A percentile compares a stretch with the other conserved stretches of the same genome.
phyloP scores from a whole-genome alignment of 2,329 filamentous ascomycete species.

The Huntiella decipiens region DNA sequence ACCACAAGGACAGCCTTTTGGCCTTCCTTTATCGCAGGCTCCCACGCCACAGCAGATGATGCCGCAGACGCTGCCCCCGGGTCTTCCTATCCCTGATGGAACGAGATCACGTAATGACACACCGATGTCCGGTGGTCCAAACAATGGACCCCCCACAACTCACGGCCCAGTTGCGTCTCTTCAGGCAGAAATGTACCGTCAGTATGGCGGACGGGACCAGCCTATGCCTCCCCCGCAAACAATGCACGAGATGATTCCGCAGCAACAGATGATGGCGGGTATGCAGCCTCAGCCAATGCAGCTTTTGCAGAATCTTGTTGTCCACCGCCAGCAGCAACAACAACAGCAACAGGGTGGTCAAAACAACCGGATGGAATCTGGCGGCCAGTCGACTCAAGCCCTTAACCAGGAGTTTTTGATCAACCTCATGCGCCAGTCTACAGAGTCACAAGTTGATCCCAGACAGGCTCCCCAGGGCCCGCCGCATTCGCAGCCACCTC shows the following conservation, averaged over 20 bases:
- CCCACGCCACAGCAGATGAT: conserved; percentile 21
- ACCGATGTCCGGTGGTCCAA: neutral
- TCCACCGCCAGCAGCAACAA: conserved; percentile 19
- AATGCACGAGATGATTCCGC: conserved; percentile 33
- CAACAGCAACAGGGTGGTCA: conserved; percentile 8
- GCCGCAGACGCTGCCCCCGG: conserved; percentile 19
- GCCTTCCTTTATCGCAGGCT: neutral
- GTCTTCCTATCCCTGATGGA: conserved; percentile 10
- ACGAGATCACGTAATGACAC: conserved; percentile 5
- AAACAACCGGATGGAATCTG: conserved; percentile 6
- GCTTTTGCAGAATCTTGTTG: conserved; percentile 40
- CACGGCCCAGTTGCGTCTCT: conserved; percentile 2
- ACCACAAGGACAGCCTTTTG: neutral
- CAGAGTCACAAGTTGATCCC: conserved; percentile 32
- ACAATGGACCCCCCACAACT: neutral
- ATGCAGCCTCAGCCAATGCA: conserved; percentile 32
- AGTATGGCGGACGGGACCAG: conserved; percentile 17
- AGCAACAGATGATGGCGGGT: conserved; percentile 24
- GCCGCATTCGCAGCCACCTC: conserved; percentile 25
- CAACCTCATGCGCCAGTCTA: conserved; percentile 48
- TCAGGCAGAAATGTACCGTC: conserved; percentile 8
- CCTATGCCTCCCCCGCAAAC: conserved; percentile 15
- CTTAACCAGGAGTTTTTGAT: conserved; percentile 71
- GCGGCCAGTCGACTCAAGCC: conserved; percentile 23
- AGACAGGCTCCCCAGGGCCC: conserved; percentile 29